These are phyloP conservation scores for Didymella sp. DNA, from an alignment of 2,329 filamentous ascomycete species.

Conservation along the genomic window DNA sequence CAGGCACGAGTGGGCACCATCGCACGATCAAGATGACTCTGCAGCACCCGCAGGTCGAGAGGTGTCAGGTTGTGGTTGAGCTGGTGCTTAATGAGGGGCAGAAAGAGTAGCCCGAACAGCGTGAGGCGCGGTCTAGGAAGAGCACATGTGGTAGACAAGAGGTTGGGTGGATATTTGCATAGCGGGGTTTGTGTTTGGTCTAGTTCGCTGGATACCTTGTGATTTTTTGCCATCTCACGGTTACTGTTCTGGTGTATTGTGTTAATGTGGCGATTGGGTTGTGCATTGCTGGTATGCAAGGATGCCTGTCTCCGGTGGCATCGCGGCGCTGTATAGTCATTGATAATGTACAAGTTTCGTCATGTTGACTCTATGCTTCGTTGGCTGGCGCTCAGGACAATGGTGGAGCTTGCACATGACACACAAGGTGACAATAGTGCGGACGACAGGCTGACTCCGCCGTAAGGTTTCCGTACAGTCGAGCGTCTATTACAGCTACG, in stretches of 20 bases:
- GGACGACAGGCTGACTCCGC: too few species aligned
- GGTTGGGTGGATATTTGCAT: conserved; percentile 3
- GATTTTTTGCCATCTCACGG: background rate
- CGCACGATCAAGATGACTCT: conserved; percentile 92
- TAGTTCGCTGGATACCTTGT: conserved; percentile 19
- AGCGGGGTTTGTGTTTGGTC: background rate
- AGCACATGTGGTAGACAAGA: background rate
- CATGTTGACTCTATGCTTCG: background rate
- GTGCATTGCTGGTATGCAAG: background rate
- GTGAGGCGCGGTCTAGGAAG: too few species aligned
- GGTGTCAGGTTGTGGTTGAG: conserved; percentile 88
- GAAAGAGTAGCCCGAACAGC: conserved; percentile 54
- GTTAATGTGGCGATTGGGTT: conserved; percentile 1
- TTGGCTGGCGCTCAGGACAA: too few species aligned
- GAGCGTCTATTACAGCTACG: too few species aligned
- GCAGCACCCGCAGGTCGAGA: conserved; percentile 87
- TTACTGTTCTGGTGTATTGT: background rate
- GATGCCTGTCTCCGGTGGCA: background rate
- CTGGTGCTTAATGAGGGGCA: conserved; percentile 91
- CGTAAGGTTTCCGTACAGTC: too few species aligned
- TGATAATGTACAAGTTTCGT: background rate
- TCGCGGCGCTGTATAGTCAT: background rate
- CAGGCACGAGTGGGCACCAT: conserved; percentile 52
- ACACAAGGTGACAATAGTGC: too few species aligned
- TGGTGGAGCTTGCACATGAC: too few species aligned